Evolutionary conservation across 495 filamentous ascomycete species (phyloP), one percentile per base, ranked within the genome.

Genomic region (Aspergillus biplanus): DNA sequence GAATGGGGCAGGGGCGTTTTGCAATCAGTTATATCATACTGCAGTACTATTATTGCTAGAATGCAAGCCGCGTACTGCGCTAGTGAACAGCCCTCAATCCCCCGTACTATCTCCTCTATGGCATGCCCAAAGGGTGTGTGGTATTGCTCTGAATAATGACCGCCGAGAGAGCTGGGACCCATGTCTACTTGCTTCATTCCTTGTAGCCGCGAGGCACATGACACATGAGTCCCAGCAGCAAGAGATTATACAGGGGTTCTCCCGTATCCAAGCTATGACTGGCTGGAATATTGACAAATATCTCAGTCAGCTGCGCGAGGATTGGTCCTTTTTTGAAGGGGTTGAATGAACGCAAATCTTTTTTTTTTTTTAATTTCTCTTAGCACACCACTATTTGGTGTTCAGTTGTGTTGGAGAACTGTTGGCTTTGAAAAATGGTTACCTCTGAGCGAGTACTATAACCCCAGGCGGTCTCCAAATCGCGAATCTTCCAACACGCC

Each of bases 391-490:
- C 48, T 1, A 50, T 32, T 21, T 54, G 58, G 7, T 50, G 33
- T 16, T 63, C 53, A 57, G 42, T 34, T 4, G 58, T 7, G 12
- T 6, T 35, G 12, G 53, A 54, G 27, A 61, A 64, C 5, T 39
- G 52, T 46, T 58, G 44, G 18, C 47, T 60, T 15, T 34, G 44
- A 49, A 34, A 32, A 52, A 58, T 32, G 62, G 47, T 66, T 54
- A 63, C 52, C 55, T 57, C 34, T 52, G 59, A 33, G 27, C 50
- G 50, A 55, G 58, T 63, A 55, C 56, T 70, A 53, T 82, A 82
- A 4, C 80, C 80, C 79, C 80, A 83, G 12, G 72, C 69, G 54
- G 71, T 52, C 55, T 81, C 74, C 46, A 84, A 61, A 65, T 83
- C 80, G 5, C 67, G 69, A 37, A 82, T 77, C 4, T 79, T 69